A percentile compares a stretch with the other conserved stretches of the same genome.
phyloP scores from a whole-genome alignment of 805 yeast genomes.

The Saccharomycopsis sp. region DNA sequence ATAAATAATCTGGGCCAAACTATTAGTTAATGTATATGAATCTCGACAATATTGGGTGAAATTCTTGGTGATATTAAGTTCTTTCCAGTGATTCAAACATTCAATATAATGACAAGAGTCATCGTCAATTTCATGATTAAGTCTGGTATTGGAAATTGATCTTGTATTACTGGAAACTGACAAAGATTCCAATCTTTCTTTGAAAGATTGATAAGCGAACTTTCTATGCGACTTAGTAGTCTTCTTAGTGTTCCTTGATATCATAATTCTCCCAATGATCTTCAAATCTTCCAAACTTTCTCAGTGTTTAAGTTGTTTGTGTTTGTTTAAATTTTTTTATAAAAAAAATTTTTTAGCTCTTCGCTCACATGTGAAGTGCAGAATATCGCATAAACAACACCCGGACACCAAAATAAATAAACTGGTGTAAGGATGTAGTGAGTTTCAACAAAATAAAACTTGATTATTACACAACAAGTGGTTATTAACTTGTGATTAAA shows the following conservation, averaged over 20 bases:
- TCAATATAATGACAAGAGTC: constrained; percentile 73
- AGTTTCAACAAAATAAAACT: too few relatives aligned
- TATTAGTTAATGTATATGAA: constrained; percentile 45
- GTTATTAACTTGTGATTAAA: too few relatives aligned
- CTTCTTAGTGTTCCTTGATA: constrained; percentile 27
- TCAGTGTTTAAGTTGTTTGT: too few relatives aligned
- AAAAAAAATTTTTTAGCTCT: too few relatives aligned
- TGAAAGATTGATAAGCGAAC: constrained; percentile 64
- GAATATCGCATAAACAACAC: too few relatives aligned
- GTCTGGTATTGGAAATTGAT: constrained; percentile 21
- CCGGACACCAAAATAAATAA: too few relatives aligned
- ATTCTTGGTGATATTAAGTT: constrained; percentile 64
- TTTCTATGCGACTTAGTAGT: constrained; percentile 46
- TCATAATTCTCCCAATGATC: too few relatives aligned
- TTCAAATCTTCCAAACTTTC: too few relatives aligned
- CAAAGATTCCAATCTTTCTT: constrained; percentile 73
- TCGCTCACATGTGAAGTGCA: too few relatives aligned
- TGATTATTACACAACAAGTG: too few relatives aligned
- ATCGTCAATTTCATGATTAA: constrained; percentile 56
- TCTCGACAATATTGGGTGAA: constrained; percentile 55
- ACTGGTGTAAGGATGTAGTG: too few relatives aligned
- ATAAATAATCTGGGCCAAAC: constrained; percentile 72
- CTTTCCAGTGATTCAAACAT: constrained; percentile 79
- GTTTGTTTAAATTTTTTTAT: too few relatives aligned
- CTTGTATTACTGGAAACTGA: constrained; percentile 53